Percentiles rank a stretch among this genome's conserved stretches.
Evolutionary conservation across 2,329 filamentous ascomycete species (phyloP).

Genomic region (Akanthomyces muscarius): DNA sequence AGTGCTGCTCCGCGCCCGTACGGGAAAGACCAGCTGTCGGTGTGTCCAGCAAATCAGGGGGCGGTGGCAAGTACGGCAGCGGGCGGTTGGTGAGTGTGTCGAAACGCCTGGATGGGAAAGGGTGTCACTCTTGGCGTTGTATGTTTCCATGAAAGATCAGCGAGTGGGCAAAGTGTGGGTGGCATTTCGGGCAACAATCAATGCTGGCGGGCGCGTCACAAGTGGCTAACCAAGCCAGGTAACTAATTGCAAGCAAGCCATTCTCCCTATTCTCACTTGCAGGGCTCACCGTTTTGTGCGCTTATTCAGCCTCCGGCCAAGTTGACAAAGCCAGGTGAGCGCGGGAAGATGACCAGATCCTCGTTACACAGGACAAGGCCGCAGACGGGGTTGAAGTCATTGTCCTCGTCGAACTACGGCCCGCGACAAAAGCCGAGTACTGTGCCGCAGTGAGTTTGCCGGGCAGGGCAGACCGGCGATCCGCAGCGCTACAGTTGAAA

Average conservation of each 20-base stretch:
- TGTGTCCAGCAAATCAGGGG: conserved; percentile 4
- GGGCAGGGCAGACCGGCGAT: conserved; percentile 15
- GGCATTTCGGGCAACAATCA: conserved; percentile 6
- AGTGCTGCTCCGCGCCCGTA: conserved; percentile 8
- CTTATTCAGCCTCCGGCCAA: background rate
- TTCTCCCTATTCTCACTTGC: background rate
- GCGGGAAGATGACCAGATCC: background rate
- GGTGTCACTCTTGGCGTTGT: conserved; percentile 6
- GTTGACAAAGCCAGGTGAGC: background rate
- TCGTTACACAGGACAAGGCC: background rate
- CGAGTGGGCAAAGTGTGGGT: conserved; percentile 1
- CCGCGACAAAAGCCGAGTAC: background rate
- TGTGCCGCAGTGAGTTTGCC: background rate
- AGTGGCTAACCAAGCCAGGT: background rate
- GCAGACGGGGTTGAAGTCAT: background rate
- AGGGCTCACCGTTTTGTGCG: background rate
- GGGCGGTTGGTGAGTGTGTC: conserved; percentile 3
- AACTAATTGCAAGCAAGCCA: background rate
- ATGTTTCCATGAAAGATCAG: conserved; percentile 13
- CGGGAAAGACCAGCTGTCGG: background rate
- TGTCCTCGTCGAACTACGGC: background rate
- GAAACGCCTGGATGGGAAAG: conserved; percentile 12
- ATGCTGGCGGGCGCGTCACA: background rate
- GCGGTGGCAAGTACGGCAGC: conserved; percentile 1
- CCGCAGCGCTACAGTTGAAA: conserved; percentile 23